These are phyloP conservation scores for Tuber borchii DNA, from an alignment of 495 filamentous ascomycete species.

Conservation along the genomic window DNA sequence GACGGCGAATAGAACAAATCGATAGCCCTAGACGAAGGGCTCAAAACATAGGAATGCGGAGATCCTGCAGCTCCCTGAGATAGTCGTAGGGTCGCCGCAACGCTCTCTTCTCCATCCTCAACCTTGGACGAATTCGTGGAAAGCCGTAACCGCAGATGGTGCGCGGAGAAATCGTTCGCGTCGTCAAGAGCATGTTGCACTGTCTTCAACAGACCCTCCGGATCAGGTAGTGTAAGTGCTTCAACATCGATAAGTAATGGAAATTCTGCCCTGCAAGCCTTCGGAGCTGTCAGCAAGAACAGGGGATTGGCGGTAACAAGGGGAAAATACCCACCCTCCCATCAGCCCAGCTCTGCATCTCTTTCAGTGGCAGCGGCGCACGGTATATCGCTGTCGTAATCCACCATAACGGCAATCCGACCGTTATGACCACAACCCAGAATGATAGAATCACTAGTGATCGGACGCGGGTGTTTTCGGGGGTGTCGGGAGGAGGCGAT, in stretches of 20 bases:
- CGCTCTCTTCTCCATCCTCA: conserved; percentile 45
- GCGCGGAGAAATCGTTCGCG: conserved; percentile 83
- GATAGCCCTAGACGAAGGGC: conserved; percentile 62
- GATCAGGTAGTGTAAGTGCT: conserved; percentile 57
- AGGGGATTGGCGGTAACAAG: conserved; percentile 12
- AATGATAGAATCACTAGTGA: conserved; percentile 76
- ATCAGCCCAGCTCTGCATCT: conserved; percentile 90
- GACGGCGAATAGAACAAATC: conserved; percentile 74
- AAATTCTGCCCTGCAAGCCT: conserved; percentile 85
- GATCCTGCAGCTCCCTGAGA: conserved; percentile 53
- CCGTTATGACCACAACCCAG: conserved; percentile 75
- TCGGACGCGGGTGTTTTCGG: conserved; percentile 60
- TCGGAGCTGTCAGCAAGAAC: conserved; percentile 21
- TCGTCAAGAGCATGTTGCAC: conserved; percentile 89
- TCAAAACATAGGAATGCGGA: conserved; percentile 38
- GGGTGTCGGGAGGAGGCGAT: conserved; percentile 66
- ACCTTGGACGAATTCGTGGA: conserved; percentile 45
- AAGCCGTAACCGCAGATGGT: conserved; percentile 73
- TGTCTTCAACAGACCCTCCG: conserved; percentile 70
- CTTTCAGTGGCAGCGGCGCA: conserved; percentile 70
- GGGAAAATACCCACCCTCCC: conserved; percentile 60
- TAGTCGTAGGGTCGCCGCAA: conserved; percentile 64
- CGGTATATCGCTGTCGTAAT: conserved; percentile 92
- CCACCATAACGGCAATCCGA: conserved; percentile 95
- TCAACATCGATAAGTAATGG: conserved; percentile 76